phyloP scores from a whole-genome alignment of 176 grass and related monocot species.

The Oryza glaberrima region DNA sequence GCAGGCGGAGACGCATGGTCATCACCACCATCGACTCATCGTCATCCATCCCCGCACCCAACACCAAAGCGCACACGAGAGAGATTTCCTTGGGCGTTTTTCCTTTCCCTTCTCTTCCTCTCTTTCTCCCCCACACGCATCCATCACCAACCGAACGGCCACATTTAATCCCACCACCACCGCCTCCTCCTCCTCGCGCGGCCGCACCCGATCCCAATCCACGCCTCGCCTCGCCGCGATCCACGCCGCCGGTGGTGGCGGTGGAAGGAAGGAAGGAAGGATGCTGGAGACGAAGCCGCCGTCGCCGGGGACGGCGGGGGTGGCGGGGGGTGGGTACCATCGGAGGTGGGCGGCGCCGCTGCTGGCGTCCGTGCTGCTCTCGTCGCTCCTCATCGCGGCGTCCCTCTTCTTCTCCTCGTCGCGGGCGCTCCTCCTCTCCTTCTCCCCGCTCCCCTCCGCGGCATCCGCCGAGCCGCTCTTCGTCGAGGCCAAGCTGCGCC shows the following conservation, averaged over 20 bases:
- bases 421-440: constrained; percentile 73
- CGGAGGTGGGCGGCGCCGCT: constrained; percentile 83
- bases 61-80: neutral
- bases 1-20: neutral
- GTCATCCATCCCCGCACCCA: constrained; percentile 15
- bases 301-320: constrained; percentile 41
- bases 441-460: constrained; percentile 62
- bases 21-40: too few relatives aligned
- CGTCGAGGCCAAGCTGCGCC: constrained; percentile 83
- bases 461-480: constrained; percentile 63
- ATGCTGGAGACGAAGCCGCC: constrained; percentile 65
- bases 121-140: neutral
- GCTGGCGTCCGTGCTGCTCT: constrained; percentile 72
- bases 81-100: neutral
- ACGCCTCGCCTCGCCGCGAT: neutral
- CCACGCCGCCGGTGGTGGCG: neutral
- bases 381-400: constrained; percentile 67
- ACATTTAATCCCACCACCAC: constrained; percentile 44
- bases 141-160: constrained; percentile 39
- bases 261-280: neutral
- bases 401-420: constrained; percentile 82
- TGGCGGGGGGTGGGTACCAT: constrained; percentile 24
- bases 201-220: constrained; percentile 34
- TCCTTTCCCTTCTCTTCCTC: neutral
- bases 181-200: neutral